phyloP scores from a whole-genome alignment of 495 filamentous ascomycete genomes.

The Penicillium verhagenii region DNA sequence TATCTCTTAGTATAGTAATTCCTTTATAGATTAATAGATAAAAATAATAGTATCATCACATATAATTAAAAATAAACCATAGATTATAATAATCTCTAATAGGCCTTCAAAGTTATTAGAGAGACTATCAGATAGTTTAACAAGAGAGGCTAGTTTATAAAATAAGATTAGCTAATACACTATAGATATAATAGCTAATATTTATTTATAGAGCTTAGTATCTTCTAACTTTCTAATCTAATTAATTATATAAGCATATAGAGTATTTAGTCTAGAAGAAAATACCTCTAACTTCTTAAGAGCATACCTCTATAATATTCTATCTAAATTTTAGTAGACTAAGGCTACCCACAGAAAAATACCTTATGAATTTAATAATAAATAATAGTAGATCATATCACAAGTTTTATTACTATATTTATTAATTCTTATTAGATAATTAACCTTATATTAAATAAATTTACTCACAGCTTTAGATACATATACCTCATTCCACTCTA shows the following conservation, averaged over 20 bases:
- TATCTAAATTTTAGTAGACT: background rate
- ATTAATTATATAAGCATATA: background rate
- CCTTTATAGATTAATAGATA: conserved; percentile 6
- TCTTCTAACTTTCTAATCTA: background rate
- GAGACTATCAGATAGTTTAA: background rate
- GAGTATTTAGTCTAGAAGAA: background rate
- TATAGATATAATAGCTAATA: background rate
- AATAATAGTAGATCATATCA: conserved; percentile 40
- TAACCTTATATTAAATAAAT: conserved; percentile 1
- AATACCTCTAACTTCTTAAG: background rate
- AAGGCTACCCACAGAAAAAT: conserved; percentile 4
- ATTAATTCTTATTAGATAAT: background rate
- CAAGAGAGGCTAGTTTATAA: background rate
- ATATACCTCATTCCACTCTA: background rate
- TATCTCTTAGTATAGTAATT: background rate
- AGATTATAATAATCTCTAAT: background rate
- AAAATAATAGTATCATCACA: conserved; percentile 1
- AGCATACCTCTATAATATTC: background rate
- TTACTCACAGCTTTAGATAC: background rate
- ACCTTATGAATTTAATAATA: conserved; percentile 22
- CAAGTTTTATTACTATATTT: conserved; percentile 28
- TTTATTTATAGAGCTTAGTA: background rate
- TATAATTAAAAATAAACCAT: conserved; percentile 3
- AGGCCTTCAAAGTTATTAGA: background rate
- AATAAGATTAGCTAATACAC: background rate